Conservation (phyloP, 768 basidiomycete genomes). For the Royoungia palumana region DNA sequence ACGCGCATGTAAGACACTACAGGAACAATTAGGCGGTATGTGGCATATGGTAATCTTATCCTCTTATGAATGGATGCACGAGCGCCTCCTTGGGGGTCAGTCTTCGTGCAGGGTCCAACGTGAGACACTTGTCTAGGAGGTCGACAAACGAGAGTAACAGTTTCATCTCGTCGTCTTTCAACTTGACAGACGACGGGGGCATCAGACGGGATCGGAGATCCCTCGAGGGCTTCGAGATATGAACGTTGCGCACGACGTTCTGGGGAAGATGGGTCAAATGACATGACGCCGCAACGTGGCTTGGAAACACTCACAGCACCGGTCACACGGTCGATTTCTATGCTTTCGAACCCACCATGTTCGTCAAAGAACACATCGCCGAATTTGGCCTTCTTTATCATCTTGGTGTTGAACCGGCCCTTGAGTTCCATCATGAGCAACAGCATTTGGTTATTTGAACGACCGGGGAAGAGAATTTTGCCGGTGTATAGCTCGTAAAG, state of each 20-base stretch:
- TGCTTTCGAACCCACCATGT: constrained; percentile 77
- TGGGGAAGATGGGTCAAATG: constrained; percentile 35
- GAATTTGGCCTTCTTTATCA: constrained; percentile 94
- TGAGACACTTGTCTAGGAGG: constrained; percentile 85
- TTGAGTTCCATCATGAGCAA: constrained; percentile 97
- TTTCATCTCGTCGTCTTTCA: constrained; percentile 88
- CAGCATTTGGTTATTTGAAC: constrained; percentile 97
- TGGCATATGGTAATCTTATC: constrained; percentile 29
- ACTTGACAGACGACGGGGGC: constrained; percentile 71
- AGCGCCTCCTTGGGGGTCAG: constrained; percentile 90
- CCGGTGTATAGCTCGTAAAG: constrained; percentile 94
- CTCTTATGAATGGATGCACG: constrained; percentile 79
- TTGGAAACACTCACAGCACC: constrained; percentile 60
- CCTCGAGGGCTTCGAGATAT: constrained; percentile 76
- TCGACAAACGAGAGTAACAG: constrained; percentile 79
- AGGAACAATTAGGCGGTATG: constrained; percentile 13
- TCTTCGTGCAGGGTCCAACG: constrained; percentile 81
- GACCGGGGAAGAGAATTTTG: constrained; percentile 95
- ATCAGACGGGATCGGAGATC: constrained; percentile 82
- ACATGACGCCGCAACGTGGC: constrained; percentile 4
- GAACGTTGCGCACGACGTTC: constrained; percentile 79
- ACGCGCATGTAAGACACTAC: background rate
- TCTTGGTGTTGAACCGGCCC: constrained; percentile 87
- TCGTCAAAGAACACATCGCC: constrained; percentile 94
- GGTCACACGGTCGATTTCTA: constrained; percentile 82